A percentile compares a stretch with the other conserved stretches of the same genome.
Evolutionary conservation across 495 filamentous ascomycete species (phyloP).

Genomic region (Lasiosphaeria ovina): DNA sequence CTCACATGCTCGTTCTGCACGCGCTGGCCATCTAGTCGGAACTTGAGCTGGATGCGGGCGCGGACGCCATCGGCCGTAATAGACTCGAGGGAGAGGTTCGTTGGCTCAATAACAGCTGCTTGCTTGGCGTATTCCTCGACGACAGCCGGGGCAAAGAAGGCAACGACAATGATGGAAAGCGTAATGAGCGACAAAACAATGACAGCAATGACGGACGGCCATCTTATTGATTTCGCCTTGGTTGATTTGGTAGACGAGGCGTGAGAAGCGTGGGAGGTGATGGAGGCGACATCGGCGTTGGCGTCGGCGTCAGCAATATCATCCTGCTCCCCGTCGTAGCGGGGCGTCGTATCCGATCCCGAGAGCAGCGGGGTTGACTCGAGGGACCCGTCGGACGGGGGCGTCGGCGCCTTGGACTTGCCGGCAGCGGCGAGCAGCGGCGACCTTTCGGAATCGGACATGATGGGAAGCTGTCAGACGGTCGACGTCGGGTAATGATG

Average conservation of each 20-base stretch:
- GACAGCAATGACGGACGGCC: constrained; percentile 49
- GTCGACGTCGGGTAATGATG: no score
- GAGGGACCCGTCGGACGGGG: constrained; percentile 25
- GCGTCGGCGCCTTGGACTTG: constrained; percentile 11
- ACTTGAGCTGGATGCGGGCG: constrained; percentile 75
- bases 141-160: constrained; percentile 75
- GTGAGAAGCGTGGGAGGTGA: constrained; percentile 26
- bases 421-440: constrained; percentile 40
- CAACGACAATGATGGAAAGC: constrained; percentile 53
- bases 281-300: constrained; percentile 30
- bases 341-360: constrained; percentile 35
- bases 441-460: constrained; percentile 46
- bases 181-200: constrained; percentile 37
- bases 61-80: constrained; percentile 74
- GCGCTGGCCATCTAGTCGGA: constrained; percentile 71
- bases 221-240: constrained; percentile 36
- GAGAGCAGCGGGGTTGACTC: constrained; percentile 58
- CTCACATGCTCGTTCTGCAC: constrained; percentile 68
- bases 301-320: constrained; percentile 21
- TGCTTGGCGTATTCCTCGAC: constrained; percentile 82
- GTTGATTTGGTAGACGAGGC: constrained; percentile 18
- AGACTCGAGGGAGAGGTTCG: constrained; percentile 75
- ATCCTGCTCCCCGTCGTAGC: constrained; percentile 48
- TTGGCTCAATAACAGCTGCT: constrained; percentile 76
- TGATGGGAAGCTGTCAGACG: constrained; percentile 17